Base-by-base conservation (phyloP, 176 grass and related monocot genomes). In the Ensete ventricosum region DNA sequence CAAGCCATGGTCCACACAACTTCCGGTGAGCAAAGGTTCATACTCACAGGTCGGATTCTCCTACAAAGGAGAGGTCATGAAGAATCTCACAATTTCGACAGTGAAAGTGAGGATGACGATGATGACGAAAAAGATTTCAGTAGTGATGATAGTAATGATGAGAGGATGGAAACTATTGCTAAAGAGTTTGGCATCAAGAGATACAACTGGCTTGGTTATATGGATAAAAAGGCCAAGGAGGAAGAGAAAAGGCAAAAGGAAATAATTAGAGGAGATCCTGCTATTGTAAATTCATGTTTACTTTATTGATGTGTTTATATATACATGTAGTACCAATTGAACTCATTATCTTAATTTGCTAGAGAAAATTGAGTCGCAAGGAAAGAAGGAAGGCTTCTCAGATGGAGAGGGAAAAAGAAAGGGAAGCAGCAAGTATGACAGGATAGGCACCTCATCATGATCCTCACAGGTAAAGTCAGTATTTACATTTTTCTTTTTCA, bases 201-300 rank as follows among this genome's bases (percentile, higher is more conserved):
- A 88, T 99, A 99, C 73, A 94, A 91, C 69, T 99, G 90, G 90
- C 95, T 99, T 81, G 84, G 95, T 76, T 99, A 95, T 82, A 94
- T 85, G 88, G 96, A 99, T 51, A 99, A 95, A 83, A 99, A 89
- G 53, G 78, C 83, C 63, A 99, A 99, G 78, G 96, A 99, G 84
- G 88, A 99, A 78, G 96, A 95, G 82, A 93, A 87, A 67, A 81
- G 86, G 12, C 91, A 95, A 71, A 99, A 99, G 76, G 91, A 95
- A 89, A 75, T 91, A 77, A 89, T 99, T 73, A 95, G 88, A 95
- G 91, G 96, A 70, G 88, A 99, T 67, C 96, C 91, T 82, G 81
- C 96, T 62, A 84, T 95, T 14, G 96, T 99, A 85, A 91, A 91
- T 85, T 73, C 16, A 50, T 67, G 58, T 43, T 1, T 50, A 75